Conservation (phyloP, 1,284 basidiomycete genomes). For the Termitomyces sp. region DNA sequence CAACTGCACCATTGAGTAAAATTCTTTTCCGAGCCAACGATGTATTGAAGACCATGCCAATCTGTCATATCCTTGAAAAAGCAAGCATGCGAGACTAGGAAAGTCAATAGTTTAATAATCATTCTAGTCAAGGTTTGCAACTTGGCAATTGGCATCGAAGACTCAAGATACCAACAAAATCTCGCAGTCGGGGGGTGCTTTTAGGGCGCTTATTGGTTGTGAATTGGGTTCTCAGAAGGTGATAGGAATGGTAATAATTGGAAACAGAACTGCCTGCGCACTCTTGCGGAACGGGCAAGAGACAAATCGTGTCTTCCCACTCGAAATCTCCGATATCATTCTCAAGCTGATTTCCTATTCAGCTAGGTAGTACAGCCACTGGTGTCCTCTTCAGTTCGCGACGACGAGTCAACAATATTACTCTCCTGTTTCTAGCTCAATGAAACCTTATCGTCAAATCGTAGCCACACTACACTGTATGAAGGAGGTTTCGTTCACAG, state of each 20-base stretch:
- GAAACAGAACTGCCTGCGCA: not conserved
- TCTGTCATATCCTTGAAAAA: not conserved
- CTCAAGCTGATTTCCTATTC: too few species aligned
- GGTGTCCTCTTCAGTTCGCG: too few species aligned
- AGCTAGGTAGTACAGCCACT: too few species aligned
- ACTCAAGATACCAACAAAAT: not conserved
- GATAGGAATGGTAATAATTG: not conserved
- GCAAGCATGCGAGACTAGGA: not conserved
- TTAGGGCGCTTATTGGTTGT: not conserved
- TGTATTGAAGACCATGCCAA: not conserved
- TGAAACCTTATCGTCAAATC: too few species aligned
- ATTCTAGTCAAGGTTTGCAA: not conserved
- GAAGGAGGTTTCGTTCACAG: too few species aligned
- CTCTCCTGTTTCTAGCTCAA: too few species aligned
- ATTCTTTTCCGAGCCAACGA: not conserved
- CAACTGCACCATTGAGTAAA: not conserved
- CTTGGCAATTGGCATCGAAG: not conserved
- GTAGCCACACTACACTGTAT: too few species aligned
- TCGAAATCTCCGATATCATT: too few species aligned
- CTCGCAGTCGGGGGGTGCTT: not conserved
- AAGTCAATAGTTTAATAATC: not conserved
- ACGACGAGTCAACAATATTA: too few species aligned
- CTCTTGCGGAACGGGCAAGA: not conserved
- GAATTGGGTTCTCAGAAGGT: not conserved
- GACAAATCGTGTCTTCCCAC: too few species aligned